These are phyloP conservation scores for Cinchona pubescens DNA, from an alignment of 257 asterid genomes.

Conservation along the genomic window DNA sequence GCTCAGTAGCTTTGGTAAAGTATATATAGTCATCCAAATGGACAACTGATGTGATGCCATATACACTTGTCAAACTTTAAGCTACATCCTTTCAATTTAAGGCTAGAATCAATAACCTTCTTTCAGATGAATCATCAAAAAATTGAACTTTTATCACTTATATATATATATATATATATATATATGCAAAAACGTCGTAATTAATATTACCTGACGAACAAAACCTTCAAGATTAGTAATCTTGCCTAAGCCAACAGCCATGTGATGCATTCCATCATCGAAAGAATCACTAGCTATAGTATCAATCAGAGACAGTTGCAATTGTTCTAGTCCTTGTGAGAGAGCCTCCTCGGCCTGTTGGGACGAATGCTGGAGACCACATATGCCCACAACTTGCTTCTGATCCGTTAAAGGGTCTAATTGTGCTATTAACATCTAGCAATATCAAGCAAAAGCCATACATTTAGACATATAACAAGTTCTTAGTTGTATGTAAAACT, in stretches of 20 bases:
- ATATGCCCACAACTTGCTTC: constrained; percentile 80
- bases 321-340: constrained; percentile 82
- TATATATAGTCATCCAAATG: not conserved
- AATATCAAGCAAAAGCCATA: too few relatives aligned
- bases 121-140: not conserved
- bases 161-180: too few relatives aligned
- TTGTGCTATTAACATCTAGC: constrained; percentile 70
- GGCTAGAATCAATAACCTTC: not conserved
- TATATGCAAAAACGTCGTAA: not conserved
- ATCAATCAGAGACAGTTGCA: constrained; percentile 73
- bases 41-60: not conserved
- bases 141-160: not conserved
- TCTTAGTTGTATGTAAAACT: too few relatives aligned
- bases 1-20: not conserved
- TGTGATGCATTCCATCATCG: constrained; percentile 76
- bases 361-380: constrained; percentile 79
- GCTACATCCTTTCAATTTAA: not conserved
- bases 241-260: constrained; percentile 87
- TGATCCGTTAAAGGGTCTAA: constrained; percentile 89
- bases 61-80: constrained; percentile 7
- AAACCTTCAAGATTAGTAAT: constrained; percentile 85
- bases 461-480: too few relatives aligned
- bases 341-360: constrained; percentile 97
- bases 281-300: constrained; percentile 56
- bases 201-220: constrained; percentile 64